Conservation (phyloP, 306 rosid genomes). For the Casuarina equisetifolia region DNA sequence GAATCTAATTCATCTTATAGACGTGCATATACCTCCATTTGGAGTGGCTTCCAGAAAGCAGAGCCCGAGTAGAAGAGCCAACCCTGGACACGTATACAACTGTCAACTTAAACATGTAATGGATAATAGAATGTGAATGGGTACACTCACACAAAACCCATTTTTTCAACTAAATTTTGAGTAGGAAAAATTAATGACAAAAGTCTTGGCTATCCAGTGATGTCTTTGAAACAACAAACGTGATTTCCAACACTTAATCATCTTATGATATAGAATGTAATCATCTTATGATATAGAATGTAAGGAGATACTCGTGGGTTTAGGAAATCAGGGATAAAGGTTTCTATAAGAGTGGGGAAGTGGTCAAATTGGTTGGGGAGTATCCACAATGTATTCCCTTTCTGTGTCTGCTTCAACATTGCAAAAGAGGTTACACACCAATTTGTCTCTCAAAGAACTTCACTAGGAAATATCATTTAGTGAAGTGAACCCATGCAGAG, state of each 20-base stretch:
- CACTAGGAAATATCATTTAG: background rate
- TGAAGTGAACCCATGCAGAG: background rate
- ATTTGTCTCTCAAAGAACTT: background rate
- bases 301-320: background rate
- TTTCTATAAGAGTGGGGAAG: background rate
- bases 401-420: background rate
- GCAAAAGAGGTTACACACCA: background rate
- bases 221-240: background rate
- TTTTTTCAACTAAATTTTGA: background rate
- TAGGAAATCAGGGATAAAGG: background rate
- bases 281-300: background rate
- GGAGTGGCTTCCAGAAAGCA: constrained; percentile 90
- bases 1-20: constrained; percentile 10
- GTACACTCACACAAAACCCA: background rate
- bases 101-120: constrained; percentile 25
- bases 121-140: background rate
- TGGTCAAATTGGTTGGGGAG: background rate
- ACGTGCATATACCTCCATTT: constrained; percentile 72
- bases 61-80: constrained; percentile 95
- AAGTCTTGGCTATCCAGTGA: background rate
- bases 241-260: background rate
- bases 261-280: background rate
- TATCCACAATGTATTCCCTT: background rate
- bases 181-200: background rate
- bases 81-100: constrained; percentile 54